Evolutionary conservation across 768 basidiomycete genomes (phyloP).

Genomic region (Hebeloma cylindrosporum): DNA sequence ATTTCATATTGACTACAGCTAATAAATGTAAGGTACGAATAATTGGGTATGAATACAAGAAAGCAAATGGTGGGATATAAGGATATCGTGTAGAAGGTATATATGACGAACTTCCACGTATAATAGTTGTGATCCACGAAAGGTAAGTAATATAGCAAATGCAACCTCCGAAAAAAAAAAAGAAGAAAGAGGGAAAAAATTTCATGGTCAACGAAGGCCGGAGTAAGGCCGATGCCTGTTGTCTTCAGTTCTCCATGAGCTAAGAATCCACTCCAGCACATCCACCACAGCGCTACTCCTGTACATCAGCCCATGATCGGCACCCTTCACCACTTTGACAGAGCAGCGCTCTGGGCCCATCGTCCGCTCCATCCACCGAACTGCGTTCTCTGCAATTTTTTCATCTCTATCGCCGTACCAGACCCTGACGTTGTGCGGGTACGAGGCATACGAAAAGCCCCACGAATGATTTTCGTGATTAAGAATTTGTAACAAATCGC

Average conservation of each 20-base stretch:
- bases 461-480: constrained; percentile 86
- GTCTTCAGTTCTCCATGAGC: constrained; percentile 45
- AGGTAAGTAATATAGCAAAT: constrained; percentile 1
- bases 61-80: constrained; percentile 10
- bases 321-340: constrained; percentile 82
- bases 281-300: constrained; percentile 85
- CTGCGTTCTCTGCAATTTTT: constrained; percentile 86
- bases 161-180: not conserved
- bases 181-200: not conserved
- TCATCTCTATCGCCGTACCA: constrained; percentile 97
- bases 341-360: constrained; percentile 75
- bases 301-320: constrained; percentile 94
- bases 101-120: constrained; percentile 9
- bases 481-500: constrained; percentile 88
- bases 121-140: constrained; percentile 5
- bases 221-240: constrained; percentile 19
- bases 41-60: constrained; percentile 16
- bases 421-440: constrained; percentile 73
- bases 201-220: constrained; percentile 14
- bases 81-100: constrained; percentile 21
- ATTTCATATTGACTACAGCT: constrained; percentile 5
- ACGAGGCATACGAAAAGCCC: constrained; percentile 86
- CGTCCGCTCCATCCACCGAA: constrained; percentile 88
- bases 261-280: constrained; percentile 68
- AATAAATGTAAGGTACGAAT: constrained; percentile 5